Evolutionary conservation across 306 rosid species (phyloP), one percentile per base, ranked within the genome.

Genomic region (Carpinus viminea): DNA sequence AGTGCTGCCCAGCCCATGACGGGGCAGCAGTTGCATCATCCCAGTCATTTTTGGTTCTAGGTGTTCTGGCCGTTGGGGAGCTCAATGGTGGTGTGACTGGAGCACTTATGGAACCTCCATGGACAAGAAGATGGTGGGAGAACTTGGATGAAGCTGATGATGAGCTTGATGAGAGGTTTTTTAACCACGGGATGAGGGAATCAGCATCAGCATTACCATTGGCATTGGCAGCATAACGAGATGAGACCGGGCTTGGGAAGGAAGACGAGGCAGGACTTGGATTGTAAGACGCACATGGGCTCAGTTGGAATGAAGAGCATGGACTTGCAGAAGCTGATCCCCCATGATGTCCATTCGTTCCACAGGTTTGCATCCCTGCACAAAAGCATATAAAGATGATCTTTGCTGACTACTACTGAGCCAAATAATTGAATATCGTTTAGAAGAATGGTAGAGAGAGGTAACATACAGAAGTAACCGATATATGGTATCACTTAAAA

Each of bases 141-240:
- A 78, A 76, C 81, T 83, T 84, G 59, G 90, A 84, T 41, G 85
- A 76, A 68, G 88, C 84, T 28, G 91, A 85, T n/a, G 89, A 83
- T 31, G 90, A 81, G 38, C 88, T 73, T 8, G 91, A 88, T 1
- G 92, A 81, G 76, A 88, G 92, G 72, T 85, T 88, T 62, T 86
- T 88, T 72, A 88, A 85, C 92, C 92, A 88, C 21, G 92, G 92
- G 62, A 88, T 88, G 76, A 88, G 92, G 13, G 92, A 88, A 77
- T 88, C 86, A 15, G 92, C 83, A 71, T 88, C 92, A 12, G 86
- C 78, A 75, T 74, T 86, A 28, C 72, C 86, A 50, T 84, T 86
- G 62, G 71, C 80, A 51, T 84, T 77, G 12, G 77, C 83, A 5
- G 87, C 47, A 78, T 82, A 88, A 36, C 66, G 92, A 11, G 92